These are phyloP conservation scores for Trichoderma gamsii DNA, from an alignment of 495 filamentous ascomycete genomes.

Conservation along the genomic window DNA sequence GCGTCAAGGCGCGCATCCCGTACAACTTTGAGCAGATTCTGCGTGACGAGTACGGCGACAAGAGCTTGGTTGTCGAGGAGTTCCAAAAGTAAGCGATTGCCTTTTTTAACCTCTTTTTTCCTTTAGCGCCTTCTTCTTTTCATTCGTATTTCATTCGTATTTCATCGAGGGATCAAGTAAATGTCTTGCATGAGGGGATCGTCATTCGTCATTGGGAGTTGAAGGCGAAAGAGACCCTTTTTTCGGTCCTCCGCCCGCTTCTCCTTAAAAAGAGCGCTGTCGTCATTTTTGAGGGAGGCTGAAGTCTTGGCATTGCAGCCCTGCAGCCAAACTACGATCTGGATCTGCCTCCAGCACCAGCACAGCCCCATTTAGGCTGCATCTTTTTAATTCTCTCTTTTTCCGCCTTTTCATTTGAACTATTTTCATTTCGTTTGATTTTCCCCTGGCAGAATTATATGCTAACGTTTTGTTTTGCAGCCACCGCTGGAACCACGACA, in stretches of 20 bases:
- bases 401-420: neutral
- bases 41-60: slow-evolving; percentile 65
- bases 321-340: neutral
- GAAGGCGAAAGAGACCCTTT: too few relatives aligned
- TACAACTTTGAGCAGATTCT: slow-evolving; percentile 68
- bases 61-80: slow-evolving; percentile 55
- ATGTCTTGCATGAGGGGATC: neutral
- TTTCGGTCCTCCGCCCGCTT: too few relatives aligned
- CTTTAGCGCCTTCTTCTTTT: neutral
- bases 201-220: too few relatives aligned
- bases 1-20: slow-evolving; percentile 65
- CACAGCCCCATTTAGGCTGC: too few relatives aligned
- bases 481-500: slow-evolving; percentile 40
- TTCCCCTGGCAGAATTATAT: neutral
- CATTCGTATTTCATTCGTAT: neutral
- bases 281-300: too few relatives aligned
- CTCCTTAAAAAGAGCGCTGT: too few relatives aligned
- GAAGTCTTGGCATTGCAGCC: too few relatives aligned
- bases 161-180: neutral
- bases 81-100: slow-evolving; percentile 53
- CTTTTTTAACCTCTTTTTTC: slow-evolving; percentile 17
- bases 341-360: too few relatives aligned
- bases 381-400: too few relatives aligned
- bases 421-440: neutral
- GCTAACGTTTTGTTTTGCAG: slow-evolving; percentile 21